Evolutionary conservation across 768 basidiomycete genomes (phyloP), one percentile per base, ranked within the genome.

Genomic region (Sporobolomyces phaffii): DNA sequence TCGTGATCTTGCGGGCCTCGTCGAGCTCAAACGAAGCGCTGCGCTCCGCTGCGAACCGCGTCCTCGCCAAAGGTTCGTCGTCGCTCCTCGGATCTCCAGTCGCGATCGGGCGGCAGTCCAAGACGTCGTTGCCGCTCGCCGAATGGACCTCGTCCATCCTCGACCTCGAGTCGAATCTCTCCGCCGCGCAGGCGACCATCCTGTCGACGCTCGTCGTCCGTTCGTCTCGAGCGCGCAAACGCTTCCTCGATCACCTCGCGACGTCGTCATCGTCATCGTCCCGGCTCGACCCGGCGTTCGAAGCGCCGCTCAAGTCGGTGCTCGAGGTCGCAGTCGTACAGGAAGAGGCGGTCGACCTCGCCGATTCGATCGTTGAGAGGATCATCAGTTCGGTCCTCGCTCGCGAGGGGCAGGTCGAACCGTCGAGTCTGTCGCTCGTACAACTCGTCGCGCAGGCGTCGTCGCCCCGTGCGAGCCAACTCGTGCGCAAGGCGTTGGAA

Each of bases 131-230:
- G 5, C 38, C 54, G 3, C 43, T 56, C 22, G 47, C 15, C 28
- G 43, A 51, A 13, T 71, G 70, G 70, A 60, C 70, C 8, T 18
- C n/a, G 9, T 44, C 41, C 41, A 44, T 70, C 26, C 69, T 70
- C 33, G 18, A 33, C 7, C 20, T n/a, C 3, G 17, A 29, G 0
- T 11, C 28, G 18, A 17, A 34, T 13, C 43, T 67, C 36, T 20
- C 24, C 1, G 11, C 29, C 0, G 47, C 62, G 11, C 54, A 56
- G 33, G 54, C 54, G 40, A 41, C 38, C 11, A 29, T 43, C 18
- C 54, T 56, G 38, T 56, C 54, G 29, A 40, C 54, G 26, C 38
- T 71, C 20, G 45, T 71, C 0, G 57, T 56, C 38, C 62, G 65
- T 31, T 71, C 70, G 0, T 14, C 50, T 1, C 58, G 14, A 8